These are phyloP conservation scores for Butyriboletus appendiculatus DNA, from an alignment of 1,284 basidiomycete species.

Conservation along the genomic window DNA sequence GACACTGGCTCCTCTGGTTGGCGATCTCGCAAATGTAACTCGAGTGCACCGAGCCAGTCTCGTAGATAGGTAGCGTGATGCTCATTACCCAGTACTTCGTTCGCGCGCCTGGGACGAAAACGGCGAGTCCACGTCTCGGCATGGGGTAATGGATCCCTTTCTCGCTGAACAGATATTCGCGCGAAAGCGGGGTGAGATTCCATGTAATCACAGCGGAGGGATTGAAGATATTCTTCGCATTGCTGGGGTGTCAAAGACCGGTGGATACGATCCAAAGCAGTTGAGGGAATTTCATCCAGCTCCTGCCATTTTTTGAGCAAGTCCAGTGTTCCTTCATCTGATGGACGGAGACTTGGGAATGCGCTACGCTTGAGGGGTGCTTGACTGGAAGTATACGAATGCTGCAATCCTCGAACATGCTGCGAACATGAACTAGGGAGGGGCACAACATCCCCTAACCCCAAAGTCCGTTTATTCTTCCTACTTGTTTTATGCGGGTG, in stretches of 20 bases:
- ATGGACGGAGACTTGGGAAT: not conserved
- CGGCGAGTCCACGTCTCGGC: slow-evolving; percentile 71
- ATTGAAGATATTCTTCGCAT: slow-evolving; percentile 19
- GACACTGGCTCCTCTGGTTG: slow-evolving; percentile 3
- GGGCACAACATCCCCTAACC: slow-evolving; percentile 33
- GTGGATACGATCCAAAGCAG: not conserved
- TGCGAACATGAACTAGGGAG: slow-evolving; percentile 56
- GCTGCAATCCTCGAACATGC: slow-evolving; percentile 63
- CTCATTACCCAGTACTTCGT: slow-evolving; percentile 84
- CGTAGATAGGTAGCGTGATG: slow-evolving; percentile 71
- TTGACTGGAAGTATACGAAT: slow-evolving; percentile 19
- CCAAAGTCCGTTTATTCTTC: slow-evolving; percentile 6
- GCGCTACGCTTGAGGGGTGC: slow-evolving; percentile 11
- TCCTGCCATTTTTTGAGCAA: slow-evolving; percentile 20
- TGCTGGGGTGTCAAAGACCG: slow-evolving; percentile 16
- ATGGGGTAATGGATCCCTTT: slow-evolving; percentile 1
- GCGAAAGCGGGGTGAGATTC: slow-evolving; percentile 56
- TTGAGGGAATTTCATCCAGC: slow-evolving; percentile 1
- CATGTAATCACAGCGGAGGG: slow-evolving; percentile 13
- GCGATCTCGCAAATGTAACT: slow-evolving; percentile 52
- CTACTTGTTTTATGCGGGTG: slow-evolving; percentile 2
- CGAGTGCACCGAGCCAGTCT: slow-evolving; percentile 78
- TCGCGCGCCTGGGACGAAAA: slow-evolving; percentile 74
- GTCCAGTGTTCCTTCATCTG: slow-evolving; percentile 10
- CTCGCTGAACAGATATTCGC: slow-evolving; percentile 37